A percentile compares a stretch with the other conserved stretches of the same genome.
Evolutionary conservation across 306 rosid species (phyloP).

Genomic region (Corylus avellana): DNA sequence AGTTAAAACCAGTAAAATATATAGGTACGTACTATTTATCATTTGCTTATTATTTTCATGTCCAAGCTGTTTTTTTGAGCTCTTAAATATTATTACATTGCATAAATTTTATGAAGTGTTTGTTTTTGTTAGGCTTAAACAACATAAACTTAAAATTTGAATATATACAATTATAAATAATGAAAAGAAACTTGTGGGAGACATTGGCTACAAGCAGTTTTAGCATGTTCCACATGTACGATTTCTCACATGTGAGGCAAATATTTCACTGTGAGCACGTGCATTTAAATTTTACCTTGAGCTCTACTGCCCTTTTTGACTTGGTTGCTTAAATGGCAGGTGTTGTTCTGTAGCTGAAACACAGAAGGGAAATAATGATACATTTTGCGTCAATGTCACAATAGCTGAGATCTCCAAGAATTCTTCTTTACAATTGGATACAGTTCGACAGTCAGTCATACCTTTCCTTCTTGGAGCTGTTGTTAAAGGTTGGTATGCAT

Average conservation of each 20-base stretch:
- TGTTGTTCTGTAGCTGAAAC: conserved; percentile 45
- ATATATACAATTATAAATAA: background rate
- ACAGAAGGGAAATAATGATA: conserved; percentile 31
- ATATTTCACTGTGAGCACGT: background rate
- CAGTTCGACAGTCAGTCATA: conserved; percentile 54
- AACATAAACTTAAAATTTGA: background rate
- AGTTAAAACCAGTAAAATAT: background rate
- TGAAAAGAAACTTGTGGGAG: background rate
- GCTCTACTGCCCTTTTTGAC: conserved; percentile 42
- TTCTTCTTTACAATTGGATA: conserved; percentile 48
- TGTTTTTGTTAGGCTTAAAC: background rate
- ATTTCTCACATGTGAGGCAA: background rate
- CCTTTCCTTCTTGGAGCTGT: conserved; percentile 69
- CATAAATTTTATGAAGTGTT: background rate
- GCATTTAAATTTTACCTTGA: conserved; percentile 7
- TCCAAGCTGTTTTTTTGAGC: background rate
- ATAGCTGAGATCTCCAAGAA: conserved; percentile 49
- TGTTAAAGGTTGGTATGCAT: conserved; percentile 63
- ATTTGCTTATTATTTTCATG: background rate
- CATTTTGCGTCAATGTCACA: conserved; percentile 57
- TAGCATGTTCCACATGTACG: background rate
- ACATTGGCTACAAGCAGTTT: background rate
- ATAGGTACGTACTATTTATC: background rate
- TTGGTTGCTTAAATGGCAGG: conserved; percentile 51
- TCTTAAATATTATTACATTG: background rate